A percentile compares a stretch with the other conserved stretches of the same genome.
Evolutionary conservation across 2,329 filamentous ascomycete genomes (phyloP).

Genomic region (Xylariaceae sp.): DNA sequence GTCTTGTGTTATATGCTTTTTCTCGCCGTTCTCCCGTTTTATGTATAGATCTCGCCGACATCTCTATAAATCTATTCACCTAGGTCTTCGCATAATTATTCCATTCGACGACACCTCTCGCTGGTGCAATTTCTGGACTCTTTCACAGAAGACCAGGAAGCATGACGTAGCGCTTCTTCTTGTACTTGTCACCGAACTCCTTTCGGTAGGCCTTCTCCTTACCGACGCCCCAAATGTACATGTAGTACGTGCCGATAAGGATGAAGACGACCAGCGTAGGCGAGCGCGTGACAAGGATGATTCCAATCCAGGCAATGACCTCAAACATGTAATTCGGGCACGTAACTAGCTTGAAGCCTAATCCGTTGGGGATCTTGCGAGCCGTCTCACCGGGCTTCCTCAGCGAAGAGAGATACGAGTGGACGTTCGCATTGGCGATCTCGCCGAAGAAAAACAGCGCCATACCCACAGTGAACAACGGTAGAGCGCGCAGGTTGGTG

Average conservation of each 20-base stretch:
- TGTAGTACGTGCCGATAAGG: slow-evolving; percentile 67
- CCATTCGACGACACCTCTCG: too few relatives aligned
- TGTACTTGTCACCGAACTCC: slow-evolving; percentile 90
- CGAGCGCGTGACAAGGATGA: slow-evolving; percentile 75
- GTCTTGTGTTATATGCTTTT: too few relatives aligned
- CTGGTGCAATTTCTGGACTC: too few relatives aligned
- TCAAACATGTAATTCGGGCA: slow-evolving; percentile 99
- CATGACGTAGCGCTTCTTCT: slow-evolving; percentile 85
- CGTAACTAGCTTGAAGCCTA: slow-evolving; percentile 82
- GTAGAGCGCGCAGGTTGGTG: slow-evolving; percentile 30
- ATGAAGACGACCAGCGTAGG: slow-evolving; percentile 76
- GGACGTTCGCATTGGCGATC: slow-evolving; percentile 73
- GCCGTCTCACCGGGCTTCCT: slow-evolving; percentile 77
- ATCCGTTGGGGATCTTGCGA: slow-evolving; percentile 79
- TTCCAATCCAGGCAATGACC: slow-evolving; percentile 77
- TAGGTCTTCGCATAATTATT: too few relatives aligned
- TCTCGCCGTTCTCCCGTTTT: too few relatives aligned
- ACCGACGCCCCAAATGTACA: slow-evolving; percentile 83
- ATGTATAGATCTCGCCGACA: too few relatives aligned
- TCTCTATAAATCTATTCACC: too few relatives aligned
- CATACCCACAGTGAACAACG: slow-evolving; percentile 63
- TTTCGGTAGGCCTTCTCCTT: slow-evolving; percentile 88
- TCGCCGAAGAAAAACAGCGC: slow-evolving; percentile 75
- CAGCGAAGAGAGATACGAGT: slow-evolving; percentile 73
- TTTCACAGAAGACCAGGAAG: slow-evolving; percentile 73